phyloP scores from a whole-genome alignment of 2,329 filamentous ascomycete species.

The Fusarium virguliforme region DNA sequence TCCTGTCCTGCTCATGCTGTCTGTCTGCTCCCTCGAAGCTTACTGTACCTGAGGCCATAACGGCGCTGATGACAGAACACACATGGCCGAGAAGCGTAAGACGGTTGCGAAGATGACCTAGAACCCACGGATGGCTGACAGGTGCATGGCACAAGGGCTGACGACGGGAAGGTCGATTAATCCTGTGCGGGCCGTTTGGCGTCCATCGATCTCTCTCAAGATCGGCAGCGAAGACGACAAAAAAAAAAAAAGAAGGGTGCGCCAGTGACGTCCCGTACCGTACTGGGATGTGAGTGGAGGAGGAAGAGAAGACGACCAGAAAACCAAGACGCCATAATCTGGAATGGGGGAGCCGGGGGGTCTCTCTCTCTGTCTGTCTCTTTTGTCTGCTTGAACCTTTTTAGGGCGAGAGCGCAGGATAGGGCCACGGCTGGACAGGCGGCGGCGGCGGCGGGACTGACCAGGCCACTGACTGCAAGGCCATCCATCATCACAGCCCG shows the following conservation, averaged over 20 bases:
- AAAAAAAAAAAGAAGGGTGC: slow-evolving; percentile 37
- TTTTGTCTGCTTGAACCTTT: slow-evolving; percentile 17
- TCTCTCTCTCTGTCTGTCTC: no score
- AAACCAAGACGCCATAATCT: slow-evolving; percentile 44
- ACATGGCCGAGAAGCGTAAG: slow-evolving; percentile 1
- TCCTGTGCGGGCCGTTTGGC: slow-evolving; percentile 48
- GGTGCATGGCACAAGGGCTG: slow-evolving; percentile 24
- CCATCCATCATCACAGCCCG: slow-evolving; percentile 8
- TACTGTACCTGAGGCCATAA: slow-evolving; percentile 7
- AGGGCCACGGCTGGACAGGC: slow-evolving; percentile 22
- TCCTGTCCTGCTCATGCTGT: slow-evolving; percentile 14
- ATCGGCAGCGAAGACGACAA: slow-evolving; percentile 41
- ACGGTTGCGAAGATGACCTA: slow-evolving; percentile 1
- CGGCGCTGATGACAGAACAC: background rate
- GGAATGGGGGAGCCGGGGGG: slow-evolving; percentile 33
- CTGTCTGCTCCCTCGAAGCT: background rate
- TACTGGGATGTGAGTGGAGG: slow-evolving; percentile 46
- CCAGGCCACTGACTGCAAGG: no score
- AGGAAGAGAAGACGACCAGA: slow-evolving; percentile 27
- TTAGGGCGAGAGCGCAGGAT: slow-evolving; percentile 23
- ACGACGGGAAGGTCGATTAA: slow-evolving; percentile 34
- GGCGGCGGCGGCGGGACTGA: slow-evolving; percentile 6
- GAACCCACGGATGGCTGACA: slow-evolving; percentile 11
- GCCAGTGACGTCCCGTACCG: slow-evolving; percentile 48
- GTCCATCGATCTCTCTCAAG: slow-evolving; percentile 50